These are phyloP conservation scores for Chlorella vulgaris DNA, from an alignment of 139 green algal genomes.

Conservation along the genomic window DNA sequence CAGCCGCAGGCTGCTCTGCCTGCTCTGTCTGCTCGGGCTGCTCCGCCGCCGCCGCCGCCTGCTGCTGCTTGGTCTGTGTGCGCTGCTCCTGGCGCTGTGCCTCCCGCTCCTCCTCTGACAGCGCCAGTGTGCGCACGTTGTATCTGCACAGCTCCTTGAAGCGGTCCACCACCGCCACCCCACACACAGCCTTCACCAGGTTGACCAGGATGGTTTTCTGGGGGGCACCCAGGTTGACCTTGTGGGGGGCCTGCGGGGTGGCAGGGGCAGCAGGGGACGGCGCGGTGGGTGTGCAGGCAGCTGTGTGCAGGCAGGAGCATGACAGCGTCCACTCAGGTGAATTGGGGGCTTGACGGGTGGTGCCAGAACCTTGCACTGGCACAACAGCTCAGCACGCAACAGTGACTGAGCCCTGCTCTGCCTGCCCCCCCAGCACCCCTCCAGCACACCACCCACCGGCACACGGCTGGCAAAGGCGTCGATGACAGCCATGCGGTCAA, in stretches of 20 bases:
- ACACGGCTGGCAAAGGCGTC: constrained; percentile 43
- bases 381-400: background rate
- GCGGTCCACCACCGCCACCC: constrained; percentile 50
- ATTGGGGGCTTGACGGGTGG: too few relatives aligned
- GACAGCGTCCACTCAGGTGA: too few relatives aligned
- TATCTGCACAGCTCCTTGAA: constrained; percentile 47
- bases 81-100: constrained; percentile 9
- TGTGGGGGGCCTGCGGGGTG: constrained; percentile 50
- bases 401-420: too few relatives aligned
- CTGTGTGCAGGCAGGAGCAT: background rate
- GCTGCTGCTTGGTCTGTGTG: background rate
- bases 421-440: too few relatives aligned
- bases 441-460: too few relatives aligned
- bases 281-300: too few relatives aligned
- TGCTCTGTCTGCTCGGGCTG: background rate
- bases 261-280: too few relatives aligned
- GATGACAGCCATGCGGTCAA: constrained; percentile 63
- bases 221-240: constrained; percentile 52
- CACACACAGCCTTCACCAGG: constrained; percentile 46
- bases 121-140: constrained; percentile 20
- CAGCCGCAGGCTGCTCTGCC: background rate
- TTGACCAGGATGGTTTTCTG: constrained; percentile 58
- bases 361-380: background rate
- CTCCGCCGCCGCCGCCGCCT: background rate
- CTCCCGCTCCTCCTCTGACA: constrained; percentile 25